Evolutionary conservation across 169 alveolate species (phyloP).

Genomic region (Eimeria sp.): DNA sequence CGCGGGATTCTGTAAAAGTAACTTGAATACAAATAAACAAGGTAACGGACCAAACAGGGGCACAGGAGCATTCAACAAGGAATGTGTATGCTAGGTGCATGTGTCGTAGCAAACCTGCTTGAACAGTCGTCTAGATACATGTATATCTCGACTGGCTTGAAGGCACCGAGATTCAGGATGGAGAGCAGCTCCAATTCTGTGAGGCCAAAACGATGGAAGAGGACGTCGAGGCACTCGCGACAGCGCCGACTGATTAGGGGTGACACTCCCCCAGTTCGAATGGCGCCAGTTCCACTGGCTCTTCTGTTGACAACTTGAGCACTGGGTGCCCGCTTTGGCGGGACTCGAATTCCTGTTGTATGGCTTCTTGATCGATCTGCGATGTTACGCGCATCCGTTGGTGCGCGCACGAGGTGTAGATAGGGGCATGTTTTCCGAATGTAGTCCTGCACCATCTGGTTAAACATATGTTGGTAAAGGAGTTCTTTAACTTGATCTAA

Average conservation of each 20-base stretch:
- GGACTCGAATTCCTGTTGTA: not conserved
- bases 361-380: conserved; percentile 7
- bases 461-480: conserved; percentile 65
- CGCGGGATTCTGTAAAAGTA: not conserved
- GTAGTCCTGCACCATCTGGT: conserved; percentile 70
- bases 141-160: conserved; percentile 67
- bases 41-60: not conserved
- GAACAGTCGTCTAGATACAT: conserved; percentile 66
- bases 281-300: conserved; percentile 12
- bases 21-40: not conserved
- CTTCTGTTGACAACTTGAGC: conserved; percentile 15
- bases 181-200: conserved; percentile 59
- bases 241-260: conserved; percentile 39
- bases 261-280: conserved; percentile 23
- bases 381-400: not conserved
- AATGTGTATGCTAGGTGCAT: not conserved
- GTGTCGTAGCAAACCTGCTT: conserved; percentile 23
- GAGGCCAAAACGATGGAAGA: conserved; percentile 58
- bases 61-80: not conserved
- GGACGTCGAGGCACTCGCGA: conserved; percentile 66
- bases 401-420: conserved; percentile 70
- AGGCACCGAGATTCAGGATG: conserved; percentile 62
- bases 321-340: conserved; percentile 3
- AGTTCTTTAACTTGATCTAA: conserved; percentile 63
- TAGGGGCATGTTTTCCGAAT: conserved; percentile 66